Evolutionary conservation across 2,329 filamentous ascomycete species (phyloP), one percentile per base, ranked within the genome.

Genomic region (Aspergillus sp.): DNA sequence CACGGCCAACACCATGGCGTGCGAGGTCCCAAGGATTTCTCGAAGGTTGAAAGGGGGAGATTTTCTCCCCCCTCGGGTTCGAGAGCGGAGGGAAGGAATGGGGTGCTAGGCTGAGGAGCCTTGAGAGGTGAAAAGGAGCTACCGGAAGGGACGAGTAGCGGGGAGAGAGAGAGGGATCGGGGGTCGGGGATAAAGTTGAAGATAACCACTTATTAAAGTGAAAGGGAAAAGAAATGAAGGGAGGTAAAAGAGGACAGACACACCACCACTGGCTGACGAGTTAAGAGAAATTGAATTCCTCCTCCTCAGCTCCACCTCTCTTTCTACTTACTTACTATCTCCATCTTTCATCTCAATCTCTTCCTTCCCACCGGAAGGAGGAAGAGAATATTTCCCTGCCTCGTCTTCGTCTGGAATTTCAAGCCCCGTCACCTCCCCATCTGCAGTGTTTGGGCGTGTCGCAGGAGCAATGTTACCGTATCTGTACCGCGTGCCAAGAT

Each of bases 401-500:
- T 32, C 27, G 17, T 17, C 32, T 15, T 32, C 21, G 30, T 39
- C 32, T 44, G 41, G 41, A 44, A 23, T 23, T 44, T 44, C 41
- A 13, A 13, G 41, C 4, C 41, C 41, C 32, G 32, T 36, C 5
- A 36, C 32, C 32, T 13, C 30, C 8, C 32, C 32, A 11, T 36
- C 10, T 36, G 32, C 32, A 13, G 32, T 36, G 32, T 36, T 44
- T 21, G 19, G 19, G 21, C 10, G 41, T 44, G 38, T 25, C 19
- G 21, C 44, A 50, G 54, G 10, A 49, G 23, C 21, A 15, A 49
- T 49, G 44, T 61, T 54, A 63, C 61, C 44, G 50, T 60, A 58
- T 53, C 62, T 36, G 55, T 53, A 64, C 51, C 8, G 41, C 6
- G 39, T 36, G 64, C 66, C 66, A 68, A 68, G 66, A 23, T 49